These are phyloP conservation scores for Fraxinus platypoda DNA, from an alignment of 305 asterid species.

Conservation along the genomic window DNA sequence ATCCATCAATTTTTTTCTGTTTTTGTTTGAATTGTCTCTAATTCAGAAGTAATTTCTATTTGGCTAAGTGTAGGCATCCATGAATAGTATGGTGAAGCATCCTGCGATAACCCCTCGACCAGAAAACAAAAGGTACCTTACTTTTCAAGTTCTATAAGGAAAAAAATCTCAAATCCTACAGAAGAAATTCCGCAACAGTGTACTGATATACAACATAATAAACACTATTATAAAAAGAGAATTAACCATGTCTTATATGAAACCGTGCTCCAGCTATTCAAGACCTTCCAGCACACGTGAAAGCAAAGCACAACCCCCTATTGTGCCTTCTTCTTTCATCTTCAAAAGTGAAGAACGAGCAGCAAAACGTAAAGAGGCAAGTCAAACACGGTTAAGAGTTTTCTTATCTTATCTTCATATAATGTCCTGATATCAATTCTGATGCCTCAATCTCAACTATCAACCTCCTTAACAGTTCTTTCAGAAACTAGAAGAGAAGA, in stretches of 20 bases:
- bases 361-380: conserved; percentile 84
- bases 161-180: neutral
- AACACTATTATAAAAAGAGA: neutral
- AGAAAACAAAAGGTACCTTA: conserved; percentile 46
- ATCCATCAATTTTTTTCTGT: conserved; percentile 12
- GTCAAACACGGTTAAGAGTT: conserved; percentile 17
- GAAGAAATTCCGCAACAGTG: neutral
- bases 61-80: conserved; percentile 45
- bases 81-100: conserved; percentile 36
- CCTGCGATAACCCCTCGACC: conserved; percentile 33
- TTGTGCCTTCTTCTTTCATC: conserved; percentile 50
- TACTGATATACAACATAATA: neutral
- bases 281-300: conserved; percentile 34
- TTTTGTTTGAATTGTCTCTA: conserved; percentile 5
- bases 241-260: neutral
- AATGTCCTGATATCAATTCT: conserved; percentile 6
- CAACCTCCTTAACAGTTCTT: conserved; percentile 41
- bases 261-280: conserved; percentile 43
- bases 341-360: conserved; percentile 91
- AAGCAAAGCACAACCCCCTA: conserved; percentile 41
- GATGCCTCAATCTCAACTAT: neutral
- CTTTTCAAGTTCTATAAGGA: conserved; percentile 1
- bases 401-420: neutral
- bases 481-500: conserved; percentile 69
- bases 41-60: conserved; percentile 5